Conservation (phyloP, 495 filamentous ascomycete species). For the Daldinia loculata region DNA sequence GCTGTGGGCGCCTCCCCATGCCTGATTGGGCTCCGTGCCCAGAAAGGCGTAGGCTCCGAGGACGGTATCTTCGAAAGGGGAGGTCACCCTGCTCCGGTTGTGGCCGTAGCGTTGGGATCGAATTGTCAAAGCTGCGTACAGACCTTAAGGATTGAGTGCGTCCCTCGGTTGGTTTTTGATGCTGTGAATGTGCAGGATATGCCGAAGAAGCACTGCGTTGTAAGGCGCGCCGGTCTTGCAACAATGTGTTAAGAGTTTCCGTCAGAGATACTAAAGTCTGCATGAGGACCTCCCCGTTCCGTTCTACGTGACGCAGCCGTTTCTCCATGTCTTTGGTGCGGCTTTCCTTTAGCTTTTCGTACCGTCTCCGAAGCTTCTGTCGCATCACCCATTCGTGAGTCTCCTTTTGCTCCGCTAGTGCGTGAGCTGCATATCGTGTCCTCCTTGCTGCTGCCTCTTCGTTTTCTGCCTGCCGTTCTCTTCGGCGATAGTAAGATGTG, state of each 20-base stretch:
- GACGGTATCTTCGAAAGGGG: background rate
- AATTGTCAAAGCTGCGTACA: constrained; percentile 8
- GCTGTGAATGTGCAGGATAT: background rate
- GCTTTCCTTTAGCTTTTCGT: constrained; percentile 46
- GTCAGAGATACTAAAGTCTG: constrained; percentile 46
- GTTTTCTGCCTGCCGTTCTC: constrained; percentile 25
- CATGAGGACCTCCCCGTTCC: constrained; percentile 46
- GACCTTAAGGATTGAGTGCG: constrained; percentile 21
- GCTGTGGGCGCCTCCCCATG: background rate
- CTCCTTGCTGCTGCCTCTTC: constrained; percentile 28
- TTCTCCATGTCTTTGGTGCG: constrained; percentile 48
- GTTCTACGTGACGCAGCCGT: constrained; percentile 46
- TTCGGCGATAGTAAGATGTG: constrained; percentile 32
- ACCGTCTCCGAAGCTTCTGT: constrained; percentile 42
- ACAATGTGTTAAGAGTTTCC: constrained; percentile 43
- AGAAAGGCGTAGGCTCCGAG: background rate
- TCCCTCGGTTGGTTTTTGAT: background rate
- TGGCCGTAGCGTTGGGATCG: background rate
- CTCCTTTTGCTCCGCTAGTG: constrained; percentile 24
- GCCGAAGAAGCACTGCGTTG: constrained; percentile 14
- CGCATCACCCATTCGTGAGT: constrained; percentile 31
- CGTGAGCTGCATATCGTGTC: constrained; percentile 23
- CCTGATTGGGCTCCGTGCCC: background rate
- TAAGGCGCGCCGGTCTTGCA: constrained; percentile 30
- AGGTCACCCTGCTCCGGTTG: background rate